A percentile compares a stretch with the other conserved stretches of the same genome.
Evolutionary conservation across 306 rosid species (phyloP).

Genomic region (Prunus salicina): DNA sequence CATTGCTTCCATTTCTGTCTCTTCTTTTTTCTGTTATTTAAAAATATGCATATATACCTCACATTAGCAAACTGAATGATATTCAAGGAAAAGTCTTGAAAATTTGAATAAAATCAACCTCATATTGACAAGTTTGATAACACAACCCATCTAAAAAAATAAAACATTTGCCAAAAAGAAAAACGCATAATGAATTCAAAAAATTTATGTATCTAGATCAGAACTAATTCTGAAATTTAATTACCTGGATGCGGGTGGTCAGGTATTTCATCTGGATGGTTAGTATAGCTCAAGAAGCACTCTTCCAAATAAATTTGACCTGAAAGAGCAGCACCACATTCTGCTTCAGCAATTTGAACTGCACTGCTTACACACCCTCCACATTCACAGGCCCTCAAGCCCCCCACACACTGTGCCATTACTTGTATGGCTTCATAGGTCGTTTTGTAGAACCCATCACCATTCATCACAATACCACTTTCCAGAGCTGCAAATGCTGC

Average conservation of each 20-base stretch:
- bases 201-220: too few relatives aligned
- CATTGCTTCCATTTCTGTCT: background rate
- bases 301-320: constrained; percentile 55
- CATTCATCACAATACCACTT: constrained; percentile 29
- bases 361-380: constrained; percentile 56
- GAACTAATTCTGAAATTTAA: background rate
- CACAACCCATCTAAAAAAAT: too few relatives aligned
- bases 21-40: constrained; percentile 16
- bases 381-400: constrained; percentile 51
- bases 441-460: constrained; percentile 35
- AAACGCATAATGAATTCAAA: too few relatives aligned
- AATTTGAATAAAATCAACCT: too few relatives aligned
- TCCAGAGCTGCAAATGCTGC: constrained; percentile 47
- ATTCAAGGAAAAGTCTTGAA: too few relatives aligned
- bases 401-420: constrained; percentile 68
- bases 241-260: constrained; percentile 32
- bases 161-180: too few relatives aligned
- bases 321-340: constrained; percentile 43
- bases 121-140: too few relatives aligned
- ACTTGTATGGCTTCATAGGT: constrained; percentile 34
- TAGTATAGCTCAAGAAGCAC: constrained; percentile 51
- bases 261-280: constrained; percentile 16
- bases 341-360: constrained; percentile 36
- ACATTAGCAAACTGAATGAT: too few relatives aligned
- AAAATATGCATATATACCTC: too few relatives aligned